These are phyloP conservation scores for Rhynchosporium secalis DNA, from an alignment of 2,329 filamentous ascomycete genomes.

Conservation along the genomic window DNA sequence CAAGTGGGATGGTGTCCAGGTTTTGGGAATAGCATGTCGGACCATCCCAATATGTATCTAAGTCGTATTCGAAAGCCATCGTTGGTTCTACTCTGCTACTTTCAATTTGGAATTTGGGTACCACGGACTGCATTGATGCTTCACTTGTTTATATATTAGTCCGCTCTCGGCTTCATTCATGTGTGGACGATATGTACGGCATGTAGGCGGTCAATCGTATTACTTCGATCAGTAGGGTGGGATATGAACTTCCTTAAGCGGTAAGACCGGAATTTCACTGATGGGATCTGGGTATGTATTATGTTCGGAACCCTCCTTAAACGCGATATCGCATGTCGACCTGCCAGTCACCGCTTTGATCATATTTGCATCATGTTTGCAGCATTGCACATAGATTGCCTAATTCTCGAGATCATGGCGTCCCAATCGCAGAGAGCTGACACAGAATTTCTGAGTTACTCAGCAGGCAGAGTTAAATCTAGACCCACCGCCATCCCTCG, in stretches of 20 bases:
- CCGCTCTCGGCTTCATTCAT: not conserved
- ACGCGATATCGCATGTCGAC: slow-evolving; percentile 1
- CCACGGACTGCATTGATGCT: not conserved
- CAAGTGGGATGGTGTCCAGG: slow-evolving; percentile 4
- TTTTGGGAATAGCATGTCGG: slow-evolving; percentile 13
- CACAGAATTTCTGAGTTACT: slow-evolving; percentile 4
- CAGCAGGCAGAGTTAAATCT: not conserved
- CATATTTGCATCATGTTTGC: no score
- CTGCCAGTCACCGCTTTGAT: not conserved
- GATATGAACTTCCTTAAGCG: not conserved
- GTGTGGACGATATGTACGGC: not conserved
- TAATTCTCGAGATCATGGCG: not conserved
- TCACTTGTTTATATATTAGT: slow-evolving; percentile 10
- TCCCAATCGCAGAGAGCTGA: slow-evolving; percentile 2
- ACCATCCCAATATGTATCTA: slow-evolving; percentile 17
- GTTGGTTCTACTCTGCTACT: not conserved
- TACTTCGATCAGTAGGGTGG: not conserved
- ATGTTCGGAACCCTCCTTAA: not conserved
- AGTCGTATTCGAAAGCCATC: slow-evolving; percentile 16
- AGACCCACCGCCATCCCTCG: not conserved
- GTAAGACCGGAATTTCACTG: not conserved
- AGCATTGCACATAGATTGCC: not conserved
- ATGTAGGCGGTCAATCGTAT: not conserved
- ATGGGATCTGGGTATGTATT: not conserved
- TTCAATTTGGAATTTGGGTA: not conserved